Conservation (phyloP, 768 basidiomycete species). For the Tulasnella calospora region DNA sequence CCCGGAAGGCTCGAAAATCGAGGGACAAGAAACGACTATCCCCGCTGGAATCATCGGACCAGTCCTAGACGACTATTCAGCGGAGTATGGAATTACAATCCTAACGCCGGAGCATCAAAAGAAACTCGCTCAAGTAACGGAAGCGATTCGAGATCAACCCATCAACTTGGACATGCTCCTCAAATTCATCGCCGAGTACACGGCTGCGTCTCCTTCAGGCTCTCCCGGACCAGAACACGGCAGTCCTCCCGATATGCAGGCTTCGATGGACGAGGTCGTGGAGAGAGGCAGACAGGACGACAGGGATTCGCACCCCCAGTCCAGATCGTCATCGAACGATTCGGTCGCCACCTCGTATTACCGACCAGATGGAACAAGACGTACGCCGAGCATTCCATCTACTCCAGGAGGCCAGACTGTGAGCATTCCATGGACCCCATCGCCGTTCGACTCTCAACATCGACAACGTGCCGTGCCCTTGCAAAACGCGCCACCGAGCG, state of each 20-base stretch:
- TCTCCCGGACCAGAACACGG: background rate
- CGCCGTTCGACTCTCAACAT: conserved; percentile 64
- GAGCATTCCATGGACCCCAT: conserved; percentile 32
- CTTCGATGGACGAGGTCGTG: background rate
- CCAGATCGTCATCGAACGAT: conserved; percentile 25
- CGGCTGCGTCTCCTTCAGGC: background rate
- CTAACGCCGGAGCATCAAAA: background rate
- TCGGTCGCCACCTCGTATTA: conserved; percentile 19
- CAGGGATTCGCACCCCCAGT: background rate
- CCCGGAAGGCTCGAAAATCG: background rate
- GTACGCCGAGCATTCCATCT: conserved; percentile 16
- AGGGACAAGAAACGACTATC: conserved; percentile 5
- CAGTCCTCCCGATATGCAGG: background rate
- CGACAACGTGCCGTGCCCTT: conserved; percentile 70
- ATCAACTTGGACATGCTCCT: background rate
- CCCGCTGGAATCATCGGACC: background rate
- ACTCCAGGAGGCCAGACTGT: conserved; percentile 1
- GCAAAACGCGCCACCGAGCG: conserved; percentile 63
- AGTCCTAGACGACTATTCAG: conserved; percentile 16
- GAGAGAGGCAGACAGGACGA: background rate
- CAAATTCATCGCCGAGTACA: conserved; percentile 12
- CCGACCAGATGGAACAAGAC: conserved; percentile 17
- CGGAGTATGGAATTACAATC: conserved; percentile 15
- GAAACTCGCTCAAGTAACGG: background rate
- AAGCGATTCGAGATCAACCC: background rate